A percentile compares a stretch with the other conserved stretches of the same genome.
phyloP scores from a whole-genome alignment of 331 rosid genomes.

The Pyracantha coccinea region DNA sequence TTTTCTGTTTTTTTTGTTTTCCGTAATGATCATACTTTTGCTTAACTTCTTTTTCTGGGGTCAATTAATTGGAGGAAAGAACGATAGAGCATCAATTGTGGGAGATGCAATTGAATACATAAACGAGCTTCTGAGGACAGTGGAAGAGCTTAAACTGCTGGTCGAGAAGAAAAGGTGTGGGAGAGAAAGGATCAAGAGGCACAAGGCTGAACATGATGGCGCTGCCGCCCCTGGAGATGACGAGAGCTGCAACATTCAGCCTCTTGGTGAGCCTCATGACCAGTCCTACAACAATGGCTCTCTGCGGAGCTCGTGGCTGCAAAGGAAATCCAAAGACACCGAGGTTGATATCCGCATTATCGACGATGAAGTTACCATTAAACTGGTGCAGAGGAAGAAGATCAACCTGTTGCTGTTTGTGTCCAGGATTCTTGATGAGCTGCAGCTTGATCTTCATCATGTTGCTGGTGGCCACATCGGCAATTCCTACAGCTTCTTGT shows the following conservation, averaged over 20 bases:
- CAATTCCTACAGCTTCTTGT: conserved; percentile 82
- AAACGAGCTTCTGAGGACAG: conserved; percentile 61
- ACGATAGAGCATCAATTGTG: conserved; percentile 79
- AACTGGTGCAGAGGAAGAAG: conserved; percentile 74
- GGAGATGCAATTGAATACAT: conserved; percentile 79
- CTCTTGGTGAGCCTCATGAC: conserved; percentile 45
- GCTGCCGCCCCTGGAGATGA: conserved; percentile 38
- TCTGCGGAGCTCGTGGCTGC: conserved; percentile 88
- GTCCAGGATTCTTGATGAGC: conserved; percentile 70
- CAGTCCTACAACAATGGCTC: conserved; percentile 41
- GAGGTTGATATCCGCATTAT: conserved; percentile 86
- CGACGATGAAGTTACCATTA: conserved; percentile 84
- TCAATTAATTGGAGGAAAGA: conserved; percentile 27
- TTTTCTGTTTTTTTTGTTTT: neutral
- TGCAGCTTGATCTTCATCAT: conserved; percentile 85
- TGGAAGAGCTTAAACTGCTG: conserved; percentile 52
- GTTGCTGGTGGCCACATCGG: conserved; percentile 97
- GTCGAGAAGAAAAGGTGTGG: conserved; percentile 76
- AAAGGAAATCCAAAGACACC: conserved; percentile 84
- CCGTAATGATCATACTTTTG: neutral
- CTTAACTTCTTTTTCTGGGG: too few species aligned
- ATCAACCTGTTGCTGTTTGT: conserved; percentile 64
- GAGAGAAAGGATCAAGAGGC: conserved; percentile 63
- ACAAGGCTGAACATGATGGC: conserved; percentile 34
- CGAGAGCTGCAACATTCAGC: conserved; percentile 64